Evolutionary conservation across 345 rosid genomes (phyloP), one percentile per base, ranked within the genome.

Genomic region (Citropsis articulata): DNA sequence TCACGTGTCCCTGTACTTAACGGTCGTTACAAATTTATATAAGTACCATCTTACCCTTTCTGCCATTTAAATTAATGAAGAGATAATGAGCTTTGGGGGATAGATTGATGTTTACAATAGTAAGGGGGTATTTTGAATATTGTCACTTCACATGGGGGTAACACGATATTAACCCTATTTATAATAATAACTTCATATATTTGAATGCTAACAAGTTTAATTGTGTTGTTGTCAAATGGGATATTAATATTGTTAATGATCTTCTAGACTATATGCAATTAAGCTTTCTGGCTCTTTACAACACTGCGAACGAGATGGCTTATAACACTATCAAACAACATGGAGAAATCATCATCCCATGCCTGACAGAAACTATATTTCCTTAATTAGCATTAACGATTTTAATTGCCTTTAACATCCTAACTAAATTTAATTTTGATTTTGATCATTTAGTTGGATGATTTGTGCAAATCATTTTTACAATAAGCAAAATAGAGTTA

Each of bases 181-280:
- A 36, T 35, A 35, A 5, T 35, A 35, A 6, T 35, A 35, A 35
- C 7, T 6, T 6, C 1, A 0, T 35, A 40, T 40, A 40, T 9
- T 10, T 40, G 3, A 40, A 40, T 40, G 45, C 12, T 40, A 9
- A 40, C 12, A 1, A 40, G 12, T 1, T 40, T 40, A 25, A 71
- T 66, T 33, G 16, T 27, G 16, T 71, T 53, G 75, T 75, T 0
- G n/a, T 19, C 80, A 86, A 87, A 72, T 89, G 92, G 88, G 87
- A 89, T 70, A 55, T 86, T 25, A 27, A 78, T 28, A 85, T 72
- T 0, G 63, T 81, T 35, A 18, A 68, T 30, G 56, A 71, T 63
- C 84, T 88, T 33, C 92, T 90, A 9, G 75, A 69, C 40, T 82
- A 78, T 27, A 85, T 86, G 91, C 82, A 82, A 56, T 18, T 89